Percentiles rank a stretch among this genome's conserved stretches.
Evolutionary conservation across 202 grass and related monocot species (phyloP).

Genomic region (Zizania palustris): DNA sequence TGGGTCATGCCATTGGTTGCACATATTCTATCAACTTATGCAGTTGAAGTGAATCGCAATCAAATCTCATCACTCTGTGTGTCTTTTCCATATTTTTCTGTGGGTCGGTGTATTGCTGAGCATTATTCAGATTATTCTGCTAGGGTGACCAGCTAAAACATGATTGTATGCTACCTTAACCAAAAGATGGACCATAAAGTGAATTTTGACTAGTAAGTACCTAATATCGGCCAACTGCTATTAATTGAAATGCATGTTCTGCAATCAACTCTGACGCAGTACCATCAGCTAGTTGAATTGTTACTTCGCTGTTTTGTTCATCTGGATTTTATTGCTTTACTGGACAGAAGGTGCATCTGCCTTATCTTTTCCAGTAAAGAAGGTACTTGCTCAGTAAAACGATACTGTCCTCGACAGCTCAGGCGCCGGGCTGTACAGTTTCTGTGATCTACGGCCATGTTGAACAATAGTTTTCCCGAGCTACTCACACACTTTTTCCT

Average conservation of each 20-base stretch:
- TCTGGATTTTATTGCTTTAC: not conserved
- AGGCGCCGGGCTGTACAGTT: too few relatives aligned
- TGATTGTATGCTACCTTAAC: not conserved
- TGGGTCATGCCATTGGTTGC: slow-evolving; percentile 3
- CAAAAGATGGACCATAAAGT: not conserved
- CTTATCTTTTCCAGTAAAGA: not conserved
- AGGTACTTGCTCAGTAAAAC: not conserved
- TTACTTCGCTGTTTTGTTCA: not conserved
- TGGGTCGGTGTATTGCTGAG: not conserved
- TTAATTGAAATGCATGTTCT: slow-evolving; percentile 23
- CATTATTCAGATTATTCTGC: slow-evolving; percentile 19
- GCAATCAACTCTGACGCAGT: slow-evolving; percentile 5
- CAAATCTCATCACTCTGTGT: not conserved
- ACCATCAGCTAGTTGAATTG: slow-evolving; percentile 5
- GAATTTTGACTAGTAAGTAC: not conserved
- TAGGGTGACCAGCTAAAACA: slow-evolving; percentile 1
- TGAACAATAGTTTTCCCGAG: not conserved
- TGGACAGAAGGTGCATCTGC: not conserved
- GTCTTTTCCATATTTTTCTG: slow-evolving; percentile 22
- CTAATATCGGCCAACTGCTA: slow-evolving; percentile 7
- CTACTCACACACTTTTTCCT: not conserved
- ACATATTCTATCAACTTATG: slow-evolving; percentile 23
- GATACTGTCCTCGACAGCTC: too few relatives aligned
- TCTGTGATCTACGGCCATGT: not conserved
- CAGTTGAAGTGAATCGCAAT: slow-evolving; percentile 34